Conservation (phyloP, 1,139 yeast genomes). For the Pichia kudriavzevii region DNA sequence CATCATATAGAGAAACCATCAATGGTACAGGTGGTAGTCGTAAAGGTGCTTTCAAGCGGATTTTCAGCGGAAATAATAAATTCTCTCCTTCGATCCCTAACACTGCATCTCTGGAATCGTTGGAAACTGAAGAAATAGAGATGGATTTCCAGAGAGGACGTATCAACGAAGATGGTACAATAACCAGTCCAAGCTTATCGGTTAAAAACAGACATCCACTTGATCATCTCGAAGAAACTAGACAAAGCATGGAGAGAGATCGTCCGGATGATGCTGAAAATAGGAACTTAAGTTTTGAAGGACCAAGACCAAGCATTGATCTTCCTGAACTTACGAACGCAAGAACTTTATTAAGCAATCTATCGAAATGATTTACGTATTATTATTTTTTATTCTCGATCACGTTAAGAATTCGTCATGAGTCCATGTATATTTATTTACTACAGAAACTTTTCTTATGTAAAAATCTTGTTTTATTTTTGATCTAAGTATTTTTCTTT, state of each 20-base stretch:
- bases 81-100: conserved; percentile 16
- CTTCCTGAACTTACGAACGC: conserved; percentile 29
- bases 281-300: conserved; percentile 20
- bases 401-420: not conserved
- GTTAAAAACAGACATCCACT: conserved; percentile 21
- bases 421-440: conserved; percentile 4
- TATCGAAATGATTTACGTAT: conserved; percentile 14
- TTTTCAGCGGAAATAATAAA: conserved; percentile 18
- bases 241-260: conserved; percentile 14
- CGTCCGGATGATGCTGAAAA: conserved; percentile 15
- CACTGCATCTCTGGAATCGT: conserved; percentile 23
- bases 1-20: conserved; percentile 32
- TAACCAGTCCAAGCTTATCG: conserved; percentile 23
- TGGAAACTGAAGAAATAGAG: conserved; percentile 44
- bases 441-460: conserved; percentile 3
- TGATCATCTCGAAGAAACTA: conserved; percentile 21
- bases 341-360: conserved; percentile 24
- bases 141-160: conserved; percentile 34
- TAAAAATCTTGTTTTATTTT: not conserved
- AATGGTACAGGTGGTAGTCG: conserved; percentile 29
- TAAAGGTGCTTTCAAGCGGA: conserved; percentile 20
- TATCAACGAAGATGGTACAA: conserved; percentile 16
- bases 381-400: not conserved
- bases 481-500: conserved; percentile 1
- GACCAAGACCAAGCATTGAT: conserved; percentile 27